Evolutionary conservation across 257 asterid species (phyloP), one percentile per base, ranked within the genome.

Genomic region (Petrea volubilis): DNA sequence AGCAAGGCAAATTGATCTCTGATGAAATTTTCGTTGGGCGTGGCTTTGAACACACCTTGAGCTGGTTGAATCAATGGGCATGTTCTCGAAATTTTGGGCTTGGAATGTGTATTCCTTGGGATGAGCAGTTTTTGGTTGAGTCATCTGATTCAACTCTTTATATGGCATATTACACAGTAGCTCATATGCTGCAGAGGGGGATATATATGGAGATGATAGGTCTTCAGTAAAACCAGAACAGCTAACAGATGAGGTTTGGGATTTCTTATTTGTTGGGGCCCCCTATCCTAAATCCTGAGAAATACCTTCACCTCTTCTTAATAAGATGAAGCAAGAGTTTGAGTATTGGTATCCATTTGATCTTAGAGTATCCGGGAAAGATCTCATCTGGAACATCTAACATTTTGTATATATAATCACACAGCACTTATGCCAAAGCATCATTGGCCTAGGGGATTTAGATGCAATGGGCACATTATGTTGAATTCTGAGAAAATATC

Each of bases 11-110:
- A n/a, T n/a, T n/a, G n/a, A n/a, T n/a, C n/a, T n/a, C n/a, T n/a
- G n/a, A n/a, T n/a, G n/a, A n/a, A n/a, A n/a, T n/a, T n/a, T n/a
- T n/a, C n/a, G n/a, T n/a, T n/a, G n/a, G 95, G 1, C 96, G 90
- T 72, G 92, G 96, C 18, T 91, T 94, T 77, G 96, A 89, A 74
- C 97, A 94, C 82, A 89, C 98, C 50, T 75, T 94, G 80, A 85
- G 99, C 90, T 94, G 99, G 98, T 83, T 94, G 85, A 90, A 83
- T 74, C 95, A 92, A 56, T 94, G 99, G 98, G 98, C 99, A 1
- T 94, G 99, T 78, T 94, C 98, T 24, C 87, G 98, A 40, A 89
- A 49, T 66, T 91, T 91, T 60, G 99, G 98, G 25, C 95, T 90
- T 24, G 99, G 99, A 46, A 89, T 98, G 38, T 91, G 88, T 46